Percentiles rank a stretch among this genome's conserved stretches.
Evolutionary conservation across 306 rosid species (phyloP).

Genomic region (Ceratonia siliqua): DNA sequence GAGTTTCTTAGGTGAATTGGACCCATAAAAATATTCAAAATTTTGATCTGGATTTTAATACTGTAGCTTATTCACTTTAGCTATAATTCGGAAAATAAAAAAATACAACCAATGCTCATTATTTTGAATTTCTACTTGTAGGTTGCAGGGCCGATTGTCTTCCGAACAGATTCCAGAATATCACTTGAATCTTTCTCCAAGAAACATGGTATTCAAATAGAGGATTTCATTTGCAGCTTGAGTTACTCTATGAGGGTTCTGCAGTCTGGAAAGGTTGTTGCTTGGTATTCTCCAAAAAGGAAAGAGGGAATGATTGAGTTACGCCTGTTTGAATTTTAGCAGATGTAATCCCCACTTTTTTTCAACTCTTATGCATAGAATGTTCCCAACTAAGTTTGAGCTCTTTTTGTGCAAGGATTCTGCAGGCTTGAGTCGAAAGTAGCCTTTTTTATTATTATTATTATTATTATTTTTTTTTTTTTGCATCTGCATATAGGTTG

Average conservation of each 20-base stretch:
- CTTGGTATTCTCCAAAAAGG: slow-evolving; percentile 89
- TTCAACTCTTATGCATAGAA: neutral
- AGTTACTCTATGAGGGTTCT: slow-evolving; percentile 66
- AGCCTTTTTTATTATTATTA: slow-evolving; percentile 15
- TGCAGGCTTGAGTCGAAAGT: neutral
- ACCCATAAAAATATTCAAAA: neutral
- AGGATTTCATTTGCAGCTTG: slow-evolving; percentile 83
- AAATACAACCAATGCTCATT: neutral
- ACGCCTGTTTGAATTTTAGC: slow-evolving; percentile 70
- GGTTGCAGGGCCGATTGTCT: slow-evolving; percentile 76
- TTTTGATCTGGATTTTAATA: neutral
- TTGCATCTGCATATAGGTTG: neutral
- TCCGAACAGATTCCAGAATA: slow-evolving; percentile 72
- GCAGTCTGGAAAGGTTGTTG: slow-evolving; percentile 75
- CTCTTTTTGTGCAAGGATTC: slow-evolving; percentile 17
- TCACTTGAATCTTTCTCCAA: slow-evolving; percentile 44
- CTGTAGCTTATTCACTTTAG: neutral
- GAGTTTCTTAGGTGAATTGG: neutral
- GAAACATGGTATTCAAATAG: slow-evolving; percentile 54
- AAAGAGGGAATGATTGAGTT: slow-evolving; percentile 95
- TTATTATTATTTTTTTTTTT: too few species aligned
- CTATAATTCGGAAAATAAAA: neutral
- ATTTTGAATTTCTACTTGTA: slow-evolving; percentile 28
- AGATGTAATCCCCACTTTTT: neutral
- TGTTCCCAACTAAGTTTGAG: neutral